Evolutionary conservation across 1,139 yeast species (phyloP).

Genomic region (Pichia sp.): DNA sequence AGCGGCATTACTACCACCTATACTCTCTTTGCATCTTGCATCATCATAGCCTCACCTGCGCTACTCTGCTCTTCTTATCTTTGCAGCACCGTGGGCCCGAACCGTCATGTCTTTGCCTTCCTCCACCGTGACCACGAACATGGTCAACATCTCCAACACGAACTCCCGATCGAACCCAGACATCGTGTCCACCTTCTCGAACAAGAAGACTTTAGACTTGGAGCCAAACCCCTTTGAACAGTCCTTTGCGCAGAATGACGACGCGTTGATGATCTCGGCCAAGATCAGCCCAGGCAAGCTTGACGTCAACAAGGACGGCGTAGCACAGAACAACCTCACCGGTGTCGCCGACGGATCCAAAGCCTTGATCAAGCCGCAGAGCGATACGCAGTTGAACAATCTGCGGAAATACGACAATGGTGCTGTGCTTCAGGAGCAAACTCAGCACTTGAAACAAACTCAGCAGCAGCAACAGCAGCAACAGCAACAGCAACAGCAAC

Average conservation of each 20-base stretch:
- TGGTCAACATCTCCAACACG: background rate
- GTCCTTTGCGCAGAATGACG: conserved; percentile 66
- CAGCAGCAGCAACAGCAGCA: background rate
- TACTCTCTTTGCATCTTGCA: background rate
- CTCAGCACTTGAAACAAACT: too few species aligned
- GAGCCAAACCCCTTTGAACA: conserved; percentile 97
- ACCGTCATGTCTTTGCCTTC: conserved; percentile 4
- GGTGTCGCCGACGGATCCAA: background rate
- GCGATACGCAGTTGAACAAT: conserved; percentile 12
- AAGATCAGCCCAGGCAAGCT: background rate
- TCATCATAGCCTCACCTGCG: background rate
- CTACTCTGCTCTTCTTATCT: background rate
- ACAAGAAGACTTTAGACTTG: conserved; percentile 32
- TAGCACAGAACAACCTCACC: background rate
- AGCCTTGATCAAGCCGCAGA: conserved; percentile 12
- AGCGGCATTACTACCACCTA: too few species aligned
- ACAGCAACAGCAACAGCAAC: background rate
- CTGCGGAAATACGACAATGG: background rate
- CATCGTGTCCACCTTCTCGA: conserved; percentile 5
- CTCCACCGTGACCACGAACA: background rate
- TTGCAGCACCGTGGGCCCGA: background rate
- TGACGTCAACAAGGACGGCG: background rate
- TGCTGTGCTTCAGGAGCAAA: background rate
- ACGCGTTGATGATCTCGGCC: background rate
- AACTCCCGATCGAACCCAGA: conserved; percentile 14